phyloP scores from a whole-genome alignment of 1,284 basidiomycete species.

The Tilletia horrida region DNA sequence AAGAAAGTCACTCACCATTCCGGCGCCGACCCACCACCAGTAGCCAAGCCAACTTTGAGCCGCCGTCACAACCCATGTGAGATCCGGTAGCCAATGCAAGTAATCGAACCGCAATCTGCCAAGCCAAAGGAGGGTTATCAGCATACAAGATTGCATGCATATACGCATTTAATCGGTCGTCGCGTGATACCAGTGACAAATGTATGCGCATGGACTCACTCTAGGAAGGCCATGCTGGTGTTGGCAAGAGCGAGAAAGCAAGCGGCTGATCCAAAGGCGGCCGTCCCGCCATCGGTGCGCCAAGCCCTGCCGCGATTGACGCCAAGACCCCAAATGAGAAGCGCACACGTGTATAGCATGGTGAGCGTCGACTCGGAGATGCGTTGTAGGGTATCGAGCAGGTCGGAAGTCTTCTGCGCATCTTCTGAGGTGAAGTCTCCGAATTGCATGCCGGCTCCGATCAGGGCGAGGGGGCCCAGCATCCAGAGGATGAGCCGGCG shows the following conservation, averaged over 20 bases:
- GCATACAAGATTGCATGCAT: neutral
- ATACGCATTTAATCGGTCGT: neutral
- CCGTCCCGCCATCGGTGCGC: slow-evolving; percentile 85
- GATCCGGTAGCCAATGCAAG: slow-evolving; percentile 51
- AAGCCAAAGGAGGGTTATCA: neutral
- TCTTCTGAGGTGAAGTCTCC: slow-evolving; percentile 64
- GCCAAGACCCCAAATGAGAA: slow-evolving; percentile 87
- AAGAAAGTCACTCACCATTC: slow-evolving; percentile 37
- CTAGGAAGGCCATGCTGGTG: slow-evolving; percentile 50
- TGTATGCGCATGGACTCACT: slow-evolving; percentile 18
- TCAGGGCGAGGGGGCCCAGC: slow-evolving; percentile 81
- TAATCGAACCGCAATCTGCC: slow-evolving; percentile 44
- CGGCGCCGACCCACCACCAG: slow-evolving; percentile 55
- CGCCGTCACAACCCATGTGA: slow-evolving; percentile 52
- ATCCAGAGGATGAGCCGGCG: slow-evolving; percentile 80
- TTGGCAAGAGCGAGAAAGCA: slow-evolving; percentile 47
- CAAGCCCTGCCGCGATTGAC: slow-evolving; percentile 88
- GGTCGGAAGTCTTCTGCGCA: slow-evolving; percentile 58
- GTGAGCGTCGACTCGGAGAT: slow-evolving; percentile 93
- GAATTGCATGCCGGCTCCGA: slow-evolving; percentile 80
- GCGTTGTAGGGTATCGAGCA: slow-evolving; percentile 79
- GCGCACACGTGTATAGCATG: slow-evolving; percentile 81
- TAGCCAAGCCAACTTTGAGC: slow-evolving; percentile 55
- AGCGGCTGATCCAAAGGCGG: slow-evolving; percentile 72
- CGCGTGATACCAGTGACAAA: neutral